Evolutionary conservation across 2,329 filamentous ascomycete genomes (phyloP), one percentile per base, ranked within the genome.

Genomic region (Fusarium nisikadoi): DNA sequence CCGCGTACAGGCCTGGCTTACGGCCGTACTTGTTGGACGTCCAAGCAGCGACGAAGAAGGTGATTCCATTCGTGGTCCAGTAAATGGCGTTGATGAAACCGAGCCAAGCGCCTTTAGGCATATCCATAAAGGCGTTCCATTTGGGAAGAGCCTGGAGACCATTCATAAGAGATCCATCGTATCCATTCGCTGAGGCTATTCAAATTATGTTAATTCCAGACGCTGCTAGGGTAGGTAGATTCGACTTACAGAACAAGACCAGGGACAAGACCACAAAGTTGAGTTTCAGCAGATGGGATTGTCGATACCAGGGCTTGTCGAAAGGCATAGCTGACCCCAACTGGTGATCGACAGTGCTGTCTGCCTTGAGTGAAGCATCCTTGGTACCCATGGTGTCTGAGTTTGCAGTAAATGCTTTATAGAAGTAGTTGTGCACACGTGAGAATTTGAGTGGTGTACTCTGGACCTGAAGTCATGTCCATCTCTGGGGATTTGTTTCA

Each of bases 51-150:
- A 73, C 0, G n/a, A 65, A 69, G 19, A 71, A 70, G 29, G 43
- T 57, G n/a, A 75, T 14, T 20, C 71, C 73, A 52, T 74, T 74
- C 20, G 62, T 60, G 11, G 70, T 54, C 68, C 68, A 74, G 64
- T 74, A 74, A n/a, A 73, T 74, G 25, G 73, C 73, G 1, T 64
- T 74, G 45, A 76, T 74, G 59, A 66, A 75, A 7, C 73, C 74
- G 0, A 76, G 71, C 38, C 70, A 69, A n/a, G 65, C 57, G 11
- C 73, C 73, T 10, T 47, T 50, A 5, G 71, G 74, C 16, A 55
- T 41, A 6, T 64, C 8, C 73, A 74, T 75, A 29, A 75, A 75
- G 7, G 41, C 19, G 31, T 76, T 74, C 73, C 73, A 75, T 3
- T 29, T 42, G 13, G 64, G 52, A 46, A 75, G 70, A 29, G 69